Evolutionary conservation across 495 filamentous ascomycete species (phyloP).

Genomic region (Aspergillus kassunensis): DNA sequence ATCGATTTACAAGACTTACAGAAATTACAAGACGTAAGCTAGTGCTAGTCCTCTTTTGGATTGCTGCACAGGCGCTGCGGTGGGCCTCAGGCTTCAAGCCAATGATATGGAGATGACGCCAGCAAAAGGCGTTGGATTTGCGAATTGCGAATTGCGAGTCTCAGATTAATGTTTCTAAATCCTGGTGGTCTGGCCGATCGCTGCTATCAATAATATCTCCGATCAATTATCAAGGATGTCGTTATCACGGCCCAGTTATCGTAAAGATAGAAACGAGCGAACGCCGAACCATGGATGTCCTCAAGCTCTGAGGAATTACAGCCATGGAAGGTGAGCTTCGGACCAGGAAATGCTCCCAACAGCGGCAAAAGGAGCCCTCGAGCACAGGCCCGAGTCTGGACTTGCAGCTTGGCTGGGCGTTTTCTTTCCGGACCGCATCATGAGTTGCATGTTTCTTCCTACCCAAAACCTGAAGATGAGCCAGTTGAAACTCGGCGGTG

Average conservation of each 20-base stretch:
- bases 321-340: not conserved
- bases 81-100: constrained; percentile 13
- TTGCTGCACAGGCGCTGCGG: constrained; percentile 27
- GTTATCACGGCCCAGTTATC: no score
- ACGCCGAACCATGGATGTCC: not conserved
- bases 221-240: not conserved
- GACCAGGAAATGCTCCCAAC: not conserved
- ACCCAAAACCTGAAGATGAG: constrained; percentile 1
- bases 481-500: constrained; percentile 24
- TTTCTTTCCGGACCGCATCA: constrained; percentile 1
- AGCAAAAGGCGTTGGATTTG: constrained; percentile 21
- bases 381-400: not conserved
- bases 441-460: constrained; percentile 12
- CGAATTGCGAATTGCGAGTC: constrained; percentile 7
- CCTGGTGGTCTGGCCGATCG: not conserved
- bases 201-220: not conserved
- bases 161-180: constrained; percentile 3
- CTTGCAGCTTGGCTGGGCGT: not conserved
- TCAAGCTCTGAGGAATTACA: no score
- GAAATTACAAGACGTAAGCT: not conserved
- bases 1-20: not conserved
- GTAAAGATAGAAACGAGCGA: constrained; percentile 7
- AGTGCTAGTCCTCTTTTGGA: constrained; percentile 25
- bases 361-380: not conserved
- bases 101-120: constrained; percentile 37